Evolutionary conservation across 2,329 filamentous ascomycete species (phyloP), one percentile per base, ranked within the genome.

Genomic region (Phialophora expanda): DNA sequence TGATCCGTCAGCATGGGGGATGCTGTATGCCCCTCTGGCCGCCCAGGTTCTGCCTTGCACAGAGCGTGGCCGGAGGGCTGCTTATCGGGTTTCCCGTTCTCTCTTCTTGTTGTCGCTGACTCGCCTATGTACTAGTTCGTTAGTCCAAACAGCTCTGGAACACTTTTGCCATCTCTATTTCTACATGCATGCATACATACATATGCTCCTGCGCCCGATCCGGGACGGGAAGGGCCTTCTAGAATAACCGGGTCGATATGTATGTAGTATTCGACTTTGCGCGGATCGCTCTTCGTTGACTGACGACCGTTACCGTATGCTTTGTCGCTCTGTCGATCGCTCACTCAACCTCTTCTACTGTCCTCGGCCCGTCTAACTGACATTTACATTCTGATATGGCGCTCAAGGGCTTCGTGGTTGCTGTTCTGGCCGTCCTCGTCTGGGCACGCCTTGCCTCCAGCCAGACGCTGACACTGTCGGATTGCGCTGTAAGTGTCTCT

Each of bases 401-500:
- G 28, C 8, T 30, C 53, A 55, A 55, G 53, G 8, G 24, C 11
- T 28, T 55, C 17, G 30, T 32, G 32, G 28, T 20, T 34, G 53
- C 53, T 34, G 4, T 55, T 14, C 12, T 55, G 28, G 28, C 28
- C 53, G 14, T 55, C 28, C 9, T 55, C 14, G 5, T 28, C 28
- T 30, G 41, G 11, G 22, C 9, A 12, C 56, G 14, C n/a, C 44
- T n/a, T 48, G 32, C 44, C n/a, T 48, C 12, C 6, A 26, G 48
- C 22, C 48, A 62, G 38, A 14, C 22, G 34, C 59, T 60, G 46
- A 59, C 56, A 22, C 20, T 64, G 28, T 64, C 62, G 17, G 44
- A 58, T 4, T 64, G 62, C 24, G 48, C 62, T n/a, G 62, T 64
- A 54, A 55, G 62, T 58, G 24, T 38, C 41, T 4, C 2, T 8